Evolutionary conservation across 139 green algal genomes (phyloP), one percentile per base, ranked within the genome.

Genomic region (Tetradesmus obliquus): DNA sequence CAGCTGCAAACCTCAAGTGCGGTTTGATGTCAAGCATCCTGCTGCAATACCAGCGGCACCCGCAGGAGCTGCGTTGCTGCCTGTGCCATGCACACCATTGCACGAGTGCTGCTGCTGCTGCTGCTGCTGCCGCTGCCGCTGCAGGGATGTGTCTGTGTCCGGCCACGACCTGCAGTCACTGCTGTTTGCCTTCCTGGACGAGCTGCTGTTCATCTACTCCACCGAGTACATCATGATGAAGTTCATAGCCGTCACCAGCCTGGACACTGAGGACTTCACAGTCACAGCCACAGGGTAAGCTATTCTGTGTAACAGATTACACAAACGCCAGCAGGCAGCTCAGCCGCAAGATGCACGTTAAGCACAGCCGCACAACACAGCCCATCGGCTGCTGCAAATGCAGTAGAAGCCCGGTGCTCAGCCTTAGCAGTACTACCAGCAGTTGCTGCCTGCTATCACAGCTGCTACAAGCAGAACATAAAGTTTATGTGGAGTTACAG

Each of bases 141-240:
- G 7, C 82, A 72, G 84, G 58, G 87, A 90, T 15, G 55, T 54
- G 2, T 90, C 85, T 62, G 69, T 82, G 5, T 95, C 93, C 0
- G 97, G 93, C 2, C 96, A 99, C 84, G 97, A 99, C 93, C 71
- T 97, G 74, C 86, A 97, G 24, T 97, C 97, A 3, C 93, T 98
- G 60, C 93, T 99, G 17, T 98, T 96, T 87, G 87, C 91, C 32
- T 99, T 97, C 81, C 88, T 99, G 84, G 97, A 99, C 92, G 97
- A 98, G 93, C 91, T 98, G 81, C 93, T 99, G 8, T 98, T 98
- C 89, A 60, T 91, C 6, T 98, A 98, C 88, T 24, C 90, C 80
- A 97, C 96, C 0, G 96, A 98, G 83, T 91, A 97, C 51, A 93
- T 98, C 45, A 94, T 98, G 76, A 94, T 93, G 74, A 92, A 80